Base-by-base conservation (phyloP, 306 rosid species). In the Rubus idaeus region DNA sequence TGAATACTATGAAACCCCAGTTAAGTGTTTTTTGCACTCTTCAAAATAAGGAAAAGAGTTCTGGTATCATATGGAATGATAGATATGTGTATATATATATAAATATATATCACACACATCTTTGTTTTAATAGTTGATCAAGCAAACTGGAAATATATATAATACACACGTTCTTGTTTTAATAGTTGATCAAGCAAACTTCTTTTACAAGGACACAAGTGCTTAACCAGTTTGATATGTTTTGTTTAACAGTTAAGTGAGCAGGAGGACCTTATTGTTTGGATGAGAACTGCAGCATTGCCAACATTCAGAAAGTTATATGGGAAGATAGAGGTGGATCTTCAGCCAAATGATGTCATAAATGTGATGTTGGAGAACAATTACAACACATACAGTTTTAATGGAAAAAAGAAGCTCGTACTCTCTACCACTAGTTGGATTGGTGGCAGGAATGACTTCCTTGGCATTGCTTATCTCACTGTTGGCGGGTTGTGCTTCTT, bases 401-500 rank as follows among this genome's bases (percentile, higher is more conserved):
- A 51, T 26, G 96, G 96, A 78, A 90, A 87, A 85, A 90, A 90
- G 85, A 90, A 87, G 86, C 96, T 90, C 0, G 96, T 90, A 9
- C 82, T 90, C 39, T 90, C 96, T 41, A 90, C 96, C 69, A 84
- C 93, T 75, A 88, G 89, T 69, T 90, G 96, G 96, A 88, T 90
- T 77, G 96, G 96, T 41, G 96, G 96, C 79, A 88, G 85, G 87
- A 90, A 90, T 75, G 91, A 90, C 85, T 90, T 90, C 76, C 92
- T 90, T 65, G 93, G 96, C 51, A 87, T 90, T 63, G 96, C 96
- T n/a, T 90, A 90, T 83, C 89, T 91, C 56, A 89, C 95, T 6
- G 91, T 93, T n/a, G 98, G 98, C 18, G 96, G 96, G 71, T 56
- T 93, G 76, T 90, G 98, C 91, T 89, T 91, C 91, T 84, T 89